A percentile compares a stretch with the other conserved stretches of the same genome.
phyloP scores from a whole-genome alignment of 345 rosid species.

The Litchi chinensis region DNA sequence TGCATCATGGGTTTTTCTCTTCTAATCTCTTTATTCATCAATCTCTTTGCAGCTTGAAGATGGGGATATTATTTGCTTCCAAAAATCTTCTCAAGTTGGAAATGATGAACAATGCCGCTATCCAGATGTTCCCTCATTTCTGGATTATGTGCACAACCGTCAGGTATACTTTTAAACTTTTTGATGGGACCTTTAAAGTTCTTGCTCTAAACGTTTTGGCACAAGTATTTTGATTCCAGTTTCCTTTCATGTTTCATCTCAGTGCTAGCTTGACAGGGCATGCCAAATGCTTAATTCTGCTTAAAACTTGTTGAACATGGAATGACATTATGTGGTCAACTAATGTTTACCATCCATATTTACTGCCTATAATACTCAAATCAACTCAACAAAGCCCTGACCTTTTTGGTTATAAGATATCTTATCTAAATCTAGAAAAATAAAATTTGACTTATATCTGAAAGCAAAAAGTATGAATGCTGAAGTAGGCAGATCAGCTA shows the following conservation, averaged over 20 bases:
- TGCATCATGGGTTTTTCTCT: neutral
- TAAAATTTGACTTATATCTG: neutral
- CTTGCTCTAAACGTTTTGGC: neutral
- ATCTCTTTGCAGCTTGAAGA: slow-evolving; percentile 73
- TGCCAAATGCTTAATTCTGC: neutral
- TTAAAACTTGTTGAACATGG: neutral
- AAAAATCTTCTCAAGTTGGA: slow-evolving; percentile 57
- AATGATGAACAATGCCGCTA: slow-evolving; percentile 55
- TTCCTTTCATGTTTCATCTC: neutral
- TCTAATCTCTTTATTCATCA: neutral
- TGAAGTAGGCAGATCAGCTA: neutral
- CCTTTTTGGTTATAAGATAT: neutral
- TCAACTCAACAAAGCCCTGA: neutral
- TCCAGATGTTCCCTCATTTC: slow-evolving; percentile 78
- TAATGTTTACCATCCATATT: neutral
- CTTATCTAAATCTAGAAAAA: neutral
- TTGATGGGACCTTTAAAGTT: neutral
- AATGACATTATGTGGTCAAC: neutral
- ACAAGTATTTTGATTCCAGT: neutral
- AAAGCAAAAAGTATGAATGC: neutral
- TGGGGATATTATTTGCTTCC: slow-evolving; percentile 91
- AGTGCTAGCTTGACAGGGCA: neutral
- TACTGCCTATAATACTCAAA: neutral
- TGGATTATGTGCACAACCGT: slow-evolving; percentile 90
- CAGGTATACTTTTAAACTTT: slow-evolving; percentile 51